Evolutionary conservation across 2,329 filamentous ascomycete genomes (phyloP), one percentile per base, ranked within the genome.

Genomic region (Alternaria sp.): DNA sequence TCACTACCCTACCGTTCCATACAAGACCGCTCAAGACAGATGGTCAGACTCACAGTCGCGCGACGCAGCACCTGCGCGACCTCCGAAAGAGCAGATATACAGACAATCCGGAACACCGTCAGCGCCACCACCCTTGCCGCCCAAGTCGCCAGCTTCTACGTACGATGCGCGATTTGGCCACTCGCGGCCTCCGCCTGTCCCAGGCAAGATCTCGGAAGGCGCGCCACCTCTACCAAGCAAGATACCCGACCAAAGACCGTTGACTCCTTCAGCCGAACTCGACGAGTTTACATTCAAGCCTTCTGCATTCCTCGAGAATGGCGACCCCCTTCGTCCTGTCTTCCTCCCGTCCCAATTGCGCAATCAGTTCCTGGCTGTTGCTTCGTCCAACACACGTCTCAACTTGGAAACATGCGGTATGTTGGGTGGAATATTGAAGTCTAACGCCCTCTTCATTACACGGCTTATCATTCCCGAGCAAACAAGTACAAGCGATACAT

Each of bases 401-500:
- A 96, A 96, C 36, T 85, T 98, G 18, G 95, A 99, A 81, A 98
- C 95, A 68, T 98, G 95, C 75, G 95, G 94, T 36, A 94, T 99
- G 67, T 85, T 99, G 11, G 97, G 93, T 73, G 95, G 94, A 8
- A 94, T 92, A 1, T 84, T 94, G 1, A 91, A 97, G 72, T 94
- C 94, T 68, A 97, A 97, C 75, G 95, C 95, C 1, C 84, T 99
- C 3, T 98, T 98, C 81, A 89, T 99, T 60, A 92, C 90, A 5
- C 89, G 90, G 57, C 86, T 99, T 5, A 86, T 99, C 25, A 94
- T 99, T 22, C 95, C 95, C 0, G 92, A 97, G 73, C 95, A 99
- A 77, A 91, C 89, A 54, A 90, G 91, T 72, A 97, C 94, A 0
- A 89, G 90, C 3, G 94, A 99, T 74, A 98, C 95, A 0, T 99